These are phyloP conservation scores for Catharanthus roseus DNA, from an alignment of 257 asterid species.

Conservation along the genomic window DNA sequence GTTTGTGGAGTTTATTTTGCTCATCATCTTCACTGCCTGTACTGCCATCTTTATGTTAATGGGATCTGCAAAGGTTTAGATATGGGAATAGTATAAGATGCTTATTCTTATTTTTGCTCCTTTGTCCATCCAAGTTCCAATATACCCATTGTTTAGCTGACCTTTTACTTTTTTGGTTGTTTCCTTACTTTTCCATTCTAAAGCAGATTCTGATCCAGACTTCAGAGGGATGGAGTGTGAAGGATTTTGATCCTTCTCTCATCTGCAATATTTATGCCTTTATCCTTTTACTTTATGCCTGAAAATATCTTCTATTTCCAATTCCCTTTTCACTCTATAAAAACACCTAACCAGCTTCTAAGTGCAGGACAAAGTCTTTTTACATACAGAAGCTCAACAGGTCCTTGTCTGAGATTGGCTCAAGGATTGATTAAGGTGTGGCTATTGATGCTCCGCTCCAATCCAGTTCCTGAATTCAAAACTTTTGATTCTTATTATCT, in stretches of 20 bases:
- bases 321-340: neutral
- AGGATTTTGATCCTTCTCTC: neutral
- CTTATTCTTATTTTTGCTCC: conserved; percentile 1
- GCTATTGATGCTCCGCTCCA: conserved; percentile 9
- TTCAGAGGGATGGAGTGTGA: neutral
- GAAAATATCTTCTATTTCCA: neutral
- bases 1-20: neutral
- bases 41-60: neutral
- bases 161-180: neutral
- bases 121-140: conserved; percentile 4
- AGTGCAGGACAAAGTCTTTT: neutral
- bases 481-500: conserved; percentile 8
- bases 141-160: neutral
- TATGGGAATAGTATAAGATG: conserved; percentile 12
- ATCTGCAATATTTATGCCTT: neutral
- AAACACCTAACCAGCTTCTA: neutral
- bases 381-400: neutral
- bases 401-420: neutral
- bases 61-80: neutral
- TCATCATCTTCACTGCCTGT: neutral
- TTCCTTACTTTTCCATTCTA: neutral
- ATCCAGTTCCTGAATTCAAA: neutral
- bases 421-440: neutral
- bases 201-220: conserved; percentile 7
- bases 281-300: neutral